A percentile compares a stretch with the other conserved stretches of the same genome.
These are phyloP conservation scores for Santalum album DNA, from an alignment of 164 flowering plant species.

Conservation along the genomic window DNA sequence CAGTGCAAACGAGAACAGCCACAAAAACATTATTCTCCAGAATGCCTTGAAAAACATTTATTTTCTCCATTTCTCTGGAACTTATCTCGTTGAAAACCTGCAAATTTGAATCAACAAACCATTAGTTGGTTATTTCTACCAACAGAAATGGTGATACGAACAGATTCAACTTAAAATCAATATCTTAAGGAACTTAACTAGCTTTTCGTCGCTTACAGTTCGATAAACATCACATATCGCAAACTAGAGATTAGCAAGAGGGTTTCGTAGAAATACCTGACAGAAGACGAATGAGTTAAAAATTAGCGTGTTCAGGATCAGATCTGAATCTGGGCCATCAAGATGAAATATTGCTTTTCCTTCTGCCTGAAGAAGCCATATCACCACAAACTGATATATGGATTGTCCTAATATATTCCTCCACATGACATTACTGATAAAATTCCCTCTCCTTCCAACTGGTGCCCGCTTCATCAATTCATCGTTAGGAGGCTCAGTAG, in stretches of 20 bases:
- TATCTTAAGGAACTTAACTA: no score
- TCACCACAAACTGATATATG: neutral
- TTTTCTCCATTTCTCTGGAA: conserved; percentile 5
- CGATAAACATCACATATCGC: no score
- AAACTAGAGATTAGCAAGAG: neutral
- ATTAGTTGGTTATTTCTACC: no score
- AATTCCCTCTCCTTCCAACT: conserved; percentile 3
- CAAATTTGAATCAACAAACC: no score
- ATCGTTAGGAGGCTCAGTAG: conserved; percentile 4
- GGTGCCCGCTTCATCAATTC: neutral
- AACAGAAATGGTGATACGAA: no score
- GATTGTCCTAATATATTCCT: conserved; percentile 4
- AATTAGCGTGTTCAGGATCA: neutral
- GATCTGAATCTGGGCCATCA: conserved; percentile 1
- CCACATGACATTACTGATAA: conserved; percentile 4
- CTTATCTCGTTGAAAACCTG: conserved; percentile 6
- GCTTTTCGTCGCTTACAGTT: no score
- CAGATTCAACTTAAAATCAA: no score
- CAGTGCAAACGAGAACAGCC: conserved; percentile 1
- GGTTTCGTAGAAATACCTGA: no score
- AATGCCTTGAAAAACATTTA: conserved; percentile 4
- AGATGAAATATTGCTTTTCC: conserved; percentile 1
- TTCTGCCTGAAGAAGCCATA: neutral
- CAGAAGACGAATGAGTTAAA: conserved; percentile 4
- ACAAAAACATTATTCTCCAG: conserved; percentile 6